These are phyloP conservation scores for Hymenoscyphus scutula DNA, from an alignment of 2,329 filamentous ascomycete species.

Conservation along the genomic window DNA sequence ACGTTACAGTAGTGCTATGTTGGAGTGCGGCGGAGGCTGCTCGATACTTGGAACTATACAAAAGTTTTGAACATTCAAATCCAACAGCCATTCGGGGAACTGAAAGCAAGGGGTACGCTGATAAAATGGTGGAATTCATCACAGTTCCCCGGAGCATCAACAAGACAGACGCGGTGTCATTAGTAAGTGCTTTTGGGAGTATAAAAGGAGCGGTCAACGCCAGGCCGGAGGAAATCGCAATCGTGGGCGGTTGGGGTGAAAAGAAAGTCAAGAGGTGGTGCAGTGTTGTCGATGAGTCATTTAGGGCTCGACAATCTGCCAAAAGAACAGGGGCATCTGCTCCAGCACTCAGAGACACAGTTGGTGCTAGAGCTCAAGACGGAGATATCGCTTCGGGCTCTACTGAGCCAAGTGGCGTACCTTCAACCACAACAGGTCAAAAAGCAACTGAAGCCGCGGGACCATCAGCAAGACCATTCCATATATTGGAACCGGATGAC, in stretches of 20 bases:
- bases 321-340: constrained; percentile 45
- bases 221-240: constrained; percentile 75
- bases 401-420: constrained; percentile 36
- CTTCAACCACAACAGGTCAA: constrained; percentile 14
- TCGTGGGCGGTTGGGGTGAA: constrained; percentile 91
- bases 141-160: constrained; percentile 88
- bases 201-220: constrained; percentile 85
- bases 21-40: constrained; percentile 94
- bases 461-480: constrained; percentile 36
- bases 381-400: constrained; percentile 38
- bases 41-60: constrained; percentile 91
- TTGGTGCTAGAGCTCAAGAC: constrained; percentile 1
- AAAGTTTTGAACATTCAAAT: constrained; percentile 82
- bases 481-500: constrained; percentile 40
- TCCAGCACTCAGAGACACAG: constrained; percentile 21
- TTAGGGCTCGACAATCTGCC: constrained; percentile 70
- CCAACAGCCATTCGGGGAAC: constrained; percentile 81
- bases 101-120: constrained; percentile 79
- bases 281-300: constrained; percentile 78
- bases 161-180: constrained; percentile 86
- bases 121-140: constrained; percentile 87
- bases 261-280: constrained; percentile 91
- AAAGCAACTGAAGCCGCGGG: constrained; percentile 13
- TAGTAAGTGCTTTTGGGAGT: constrained; percentile 91
- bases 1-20: constrained; percentile 86